Evolutionary conservation across 2,329 filamentous ascomycete species (phyloP).

Genomic region (Stagonosporopsis cucurbitacearum): DNA sequence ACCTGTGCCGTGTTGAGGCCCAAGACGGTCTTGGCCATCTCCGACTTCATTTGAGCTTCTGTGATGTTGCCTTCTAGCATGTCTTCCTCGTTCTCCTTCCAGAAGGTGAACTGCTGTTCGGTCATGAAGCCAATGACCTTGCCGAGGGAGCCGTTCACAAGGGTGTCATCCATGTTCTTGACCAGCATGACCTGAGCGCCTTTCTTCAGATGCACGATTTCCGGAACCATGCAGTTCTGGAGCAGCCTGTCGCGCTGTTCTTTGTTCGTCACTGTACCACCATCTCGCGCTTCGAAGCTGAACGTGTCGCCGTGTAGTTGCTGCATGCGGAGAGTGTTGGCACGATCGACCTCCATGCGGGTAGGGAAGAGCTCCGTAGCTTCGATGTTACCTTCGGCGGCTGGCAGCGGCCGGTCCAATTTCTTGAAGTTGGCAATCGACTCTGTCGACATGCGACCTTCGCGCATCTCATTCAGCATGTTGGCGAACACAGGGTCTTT

Average conservation of each 20-base stretch:
- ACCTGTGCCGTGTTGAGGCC: constrained; percentile 60
- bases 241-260: constrained; percentile 77
- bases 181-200: constrained; percentile 99
- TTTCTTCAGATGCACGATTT: constrained; percentile 79
- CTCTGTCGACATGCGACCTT: constrained; percentile 78
- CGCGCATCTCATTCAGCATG: constrained; percentile 98
- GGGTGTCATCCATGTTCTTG: constrained; percentile 93
- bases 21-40: constrained; percentile 56
- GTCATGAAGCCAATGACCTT: constrained; percentile 84
- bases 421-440: constrained; percentile 79
- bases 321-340: constrained; percentile 77
- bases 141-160: constrained; percentile 94
- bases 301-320: constrained; percentile 72
- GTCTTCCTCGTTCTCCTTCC: constrained; percentile 63
- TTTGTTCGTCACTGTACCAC: constrained; percentile 71
- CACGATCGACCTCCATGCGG: constrained; percentile 83
- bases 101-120: constrained; percentile 66
- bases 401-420: constrained; percentile 66
- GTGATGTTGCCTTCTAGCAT: constrained; percentile 59
- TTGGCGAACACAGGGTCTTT: constrained; percentile 86
- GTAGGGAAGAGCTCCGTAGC: constrained; percentile 95
- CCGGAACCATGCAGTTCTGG: constrained; percentile 91
- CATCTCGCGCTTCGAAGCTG: constrained; percentile 76
- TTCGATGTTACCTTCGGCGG: constrained; percentile 76
- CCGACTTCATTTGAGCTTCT: constrained; percentile 47